Base-by-base conservation (phyloP, 2,329 filamentous ascomycete species). In the Immersiporthe knoxdaviesiana region DNA sequence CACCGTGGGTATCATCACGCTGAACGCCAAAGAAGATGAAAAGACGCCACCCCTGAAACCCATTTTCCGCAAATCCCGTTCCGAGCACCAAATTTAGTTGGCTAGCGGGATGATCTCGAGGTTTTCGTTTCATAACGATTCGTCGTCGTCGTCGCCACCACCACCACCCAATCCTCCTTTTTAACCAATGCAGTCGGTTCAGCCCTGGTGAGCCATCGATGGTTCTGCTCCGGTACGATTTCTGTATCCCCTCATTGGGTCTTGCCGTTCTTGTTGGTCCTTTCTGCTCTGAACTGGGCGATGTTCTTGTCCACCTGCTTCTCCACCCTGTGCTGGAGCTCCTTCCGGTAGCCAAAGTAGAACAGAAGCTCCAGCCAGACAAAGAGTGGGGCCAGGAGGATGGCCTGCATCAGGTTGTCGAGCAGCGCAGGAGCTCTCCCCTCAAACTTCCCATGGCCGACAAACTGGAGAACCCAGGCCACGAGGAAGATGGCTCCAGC, bases 361-460 rank as follows among this genome's bases (percentile, higher is more conserved):
- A 99, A 99, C 35, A 99, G 85, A 32, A 97, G 82, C 82, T 98
- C 94, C 75, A 99, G 91, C 92, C 96, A 99, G 69, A 98, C 95
- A 75, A 98, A 99, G 76, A 99, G 91, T 11, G 96, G 96, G 0
- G 96, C 96, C 32, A 98, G 85, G 76, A 98, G 95, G 72, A 98
- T 80, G 37, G 96, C 94, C 81, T 98, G 96, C 62, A 97, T 85
- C 56, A 98, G 81, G 76, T 97, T 98, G 81, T 98, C 94, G 62
- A 98, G 83, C 72, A 98, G 82, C 5, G 94, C 95, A 10, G 95
- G 96, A 2, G 94, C 93, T 65, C 95, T 89, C 27, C 92, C 89
- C 81, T 98, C 96, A 74, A 93, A 98, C 64, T 87, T 88, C 50
- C 94, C 94, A 77, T 99, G 96, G 37, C 96, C 96, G 64, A 98